phyloP scores from a whole-genome alignment of 768 basidiomycete genomes.

The Suillus occidentalis region DNA sequence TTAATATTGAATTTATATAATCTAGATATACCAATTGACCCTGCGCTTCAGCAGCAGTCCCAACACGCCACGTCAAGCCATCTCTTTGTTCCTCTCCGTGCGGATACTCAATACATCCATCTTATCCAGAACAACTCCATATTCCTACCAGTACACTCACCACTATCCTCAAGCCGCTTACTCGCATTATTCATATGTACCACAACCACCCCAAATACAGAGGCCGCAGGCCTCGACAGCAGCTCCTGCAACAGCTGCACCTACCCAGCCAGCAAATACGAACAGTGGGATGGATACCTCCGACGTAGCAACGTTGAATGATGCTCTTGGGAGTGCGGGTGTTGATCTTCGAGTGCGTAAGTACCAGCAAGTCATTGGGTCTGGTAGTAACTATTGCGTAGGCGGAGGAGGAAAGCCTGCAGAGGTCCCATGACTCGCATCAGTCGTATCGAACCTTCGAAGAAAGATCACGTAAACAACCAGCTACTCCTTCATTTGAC shows the following conservation, averaged over 20 bases:
- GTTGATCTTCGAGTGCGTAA: constrained; percentile 74
- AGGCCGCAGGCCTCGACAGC: constrained; percentile 23
- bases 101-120: constrained; percentile 11
- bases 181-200: constrained; percentile 44
- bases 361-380: background rate
- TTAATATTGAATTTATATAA: constrained; percentile 9
- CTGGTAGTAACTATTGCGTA: constrained; percentile 29
- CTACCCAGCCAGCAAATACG: constrained; percentile 22
- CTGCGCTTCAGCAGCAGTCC: constrained; percentile 64
- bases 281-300: constrained; percentile 53
- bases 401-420: constrained; percentile 86
- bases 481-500: constrained; percentile 68
- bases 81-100: constrained; percentile 1
- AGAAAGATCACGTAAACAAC: constrained; percentile 80
- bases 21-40: constrained; percentile 64
- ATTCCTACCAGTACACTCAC: constrained; percentile 45
- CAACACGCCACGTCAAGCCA: constrained; percentile 42
- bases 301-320: constrained; percentile 78
- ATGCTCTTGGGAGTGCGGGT: constrained; percentile 83
- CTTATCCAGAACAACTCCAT: constrained; percentile 43
- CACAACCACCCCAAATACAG: constrained; percentile 31
- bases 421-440: constrained; percentile 62
- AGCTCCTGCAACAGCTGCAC: constrained; percentile 18
- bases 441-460: constrained; percentile 65
- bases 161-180: constrained; percentile 39